These are phyloP conservation scores for Nicotiana knightiana DNA, from an alignment of 257 asterid species.

Conservation along the genomic window DNA sequence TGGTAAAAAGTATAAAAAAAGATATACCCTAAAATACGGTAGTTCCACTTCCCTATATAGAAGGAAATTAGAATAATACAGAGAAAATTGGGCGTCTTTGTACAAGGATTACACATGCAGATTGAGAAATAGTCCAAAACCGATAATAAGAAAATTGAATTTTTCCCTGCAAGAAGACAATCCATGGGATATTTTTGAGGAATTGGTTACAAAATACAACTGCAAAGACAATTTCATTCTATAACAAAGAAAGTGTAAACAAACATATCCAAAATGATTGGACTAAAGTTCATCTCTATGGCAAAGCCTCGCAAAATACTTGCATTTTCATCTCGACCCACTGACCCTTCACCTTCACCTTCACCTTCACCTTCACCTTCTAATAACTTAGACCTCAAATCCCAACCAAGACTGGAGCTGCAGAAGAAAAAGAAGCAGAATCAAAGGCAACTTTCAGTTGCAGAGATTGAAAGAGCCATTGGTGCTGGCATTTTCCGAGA, in stretches of 20 bases:
- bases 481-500: constrained; percentile 73
- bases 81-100: too few relatives aligned
- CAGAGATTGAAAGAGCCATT: constrained; percentile 73
- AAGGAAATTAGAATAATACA: too few relatives aligned
- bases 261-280: constrained; percentile 20
- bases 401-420: neutral
- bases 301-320: constrained; percentile 23
- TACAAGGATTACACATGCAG: too few relatives aligned
- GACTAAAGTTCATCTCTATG: constrained; percentile 37
- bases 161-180: neutral
- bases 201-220: neutral
- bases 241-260: neutral
- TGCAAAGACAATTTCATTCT: too few relatives aligned
- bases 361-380: constrained; percentile 21
- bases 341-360: constrained; percentile 29
- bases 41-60: too few relatives aligned
- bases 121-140: too few relatives aligned
- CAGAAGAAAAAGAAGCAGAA: constrained; percentile 11
- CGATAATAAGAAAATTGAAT: too few relatives aligned
- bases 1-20: too few relatives aligned
- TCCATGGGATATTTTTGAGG: neutral
- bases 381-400: constrained; percentile 16
- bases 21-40: too few relatives aligned
- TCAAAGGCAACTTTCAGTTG: constrained; percentile 38
- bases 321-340: constrained; percentile 34